Evolutionary conservation across 108 stramenopile species (phyloP).

Genomic region (Conticribra guillardii): DNA sequence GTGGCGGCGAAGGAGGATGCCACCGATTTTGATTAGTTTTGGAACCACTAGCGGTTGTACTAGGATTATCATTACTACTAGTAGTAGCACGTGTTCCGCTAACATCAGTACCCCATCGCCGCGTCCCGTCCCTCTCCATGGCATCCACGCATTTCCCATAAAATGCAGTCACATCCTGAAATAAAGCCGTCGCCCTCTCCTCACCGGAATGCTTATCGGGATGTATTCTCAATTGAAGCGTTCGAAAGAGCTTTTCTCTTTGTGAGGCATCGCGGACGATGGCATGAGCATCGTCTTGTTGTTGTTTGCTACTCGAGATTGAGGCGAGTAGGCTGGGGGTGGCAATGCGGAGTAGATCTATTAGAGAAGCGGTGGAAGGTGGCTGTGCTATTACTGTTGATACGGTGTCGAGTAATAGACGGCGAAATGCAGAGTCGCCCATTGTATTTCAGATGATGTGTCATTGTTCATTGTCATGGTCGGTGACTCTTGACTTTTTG

Average conservation of each 20-base stretch:
- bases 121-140: constrained; percentile 8
- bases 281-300: background rate
- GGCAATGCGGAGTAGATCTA: constrained; percentile 25
- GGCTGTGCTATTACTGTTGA: constrained; percentile 13
- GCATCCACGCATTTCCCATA: constrained; percentile 14
- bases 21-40: too few relatives aligned
- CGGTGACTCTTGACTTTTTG: too few relatives aligned
- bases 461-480: too few relatives aligned
- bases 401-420: constrained; percentile 27
- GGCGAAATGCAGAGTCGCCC: constrained; percentile 26
- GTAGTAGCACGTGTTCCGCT: too few relatives aligned
- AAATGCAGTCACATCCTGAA: constrained; percentile 24
- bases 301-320: background rate
- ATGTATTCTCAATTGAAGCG: constrained; percentile 23
- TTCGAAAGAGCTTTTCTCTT: constrained; percentile 19
- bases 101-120: constrained; percentile 2
- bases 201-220: constrained; percentile 27
- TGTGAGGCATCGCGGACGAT: constrained; percentile 11
- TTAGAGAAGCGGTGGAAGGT: constrained; percentile 10
- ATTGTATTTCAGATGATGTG: too few relatives aligned
- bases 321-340: constrained; percentile 11
- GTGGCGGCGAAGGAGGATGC: too few relatives aligned
- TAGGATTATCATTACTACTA: too few relatives aligned
- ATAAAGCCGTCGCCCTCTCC: constrained; percentile 22
- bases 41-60: too few relatives aligned